Base-by-base conservation (phyloP, 768 basidiomycete genomes). In the Baorangia bicolor region DNA sequence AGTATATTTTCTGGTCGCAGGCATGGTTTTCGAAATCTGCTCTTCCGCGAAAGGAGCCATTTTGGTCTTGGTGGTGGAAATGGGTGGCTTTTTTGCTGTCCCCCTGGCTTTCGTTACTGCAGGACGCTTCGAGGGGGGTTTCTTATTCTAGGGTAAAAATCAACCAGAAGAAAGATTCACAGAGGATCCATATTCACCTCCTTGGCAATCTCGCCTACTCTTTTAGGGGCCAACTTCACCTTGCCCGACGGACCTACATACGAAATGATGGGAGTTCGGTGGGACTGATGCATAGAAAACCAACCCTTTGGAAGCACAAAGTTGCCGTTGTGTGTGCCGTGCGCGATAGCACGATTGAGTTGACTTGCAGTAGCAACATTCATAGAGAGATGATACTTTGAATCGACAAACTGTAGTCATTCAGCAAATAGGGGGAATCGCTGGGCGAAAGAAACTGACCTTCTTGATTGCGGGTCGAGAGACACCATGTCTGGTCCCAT, bases 401-500 rank as follows among this genome's bases (percentile, higher is more conserved):
- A 77, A 61, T 80, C 81, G 53, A 83, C 74, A 70, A 73, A 86
- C 78, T 84, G 70, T 31, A 25, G 28, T 21, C 8, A 33, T 6
- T 58, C 43, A 40, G 49, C 41, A 9, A 20, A 28, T 4, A 8
- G 25, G 5, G 13, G 20, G 2, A 11, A 7, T 35, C 9, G 5
- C 25, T 27, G 33, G 27, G 50, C 10, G 35, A 33, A 35, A 49
- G 3, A 31, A 11, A 8, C 23, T 14, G 8, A 90, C 87, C 81
- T 90, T 91, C 84, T 94, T 95, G 73, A 94, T 87, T 8, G 79
- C 79, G 21, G 77, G 74, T 45, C 93, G 81, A 14, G 91, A 93
- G 37, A 92, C 92, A 56, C 91, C 92, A 51, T 74, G 62, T 44
- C 88, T 84, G 27, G 78, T 75, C 35, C 89, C 87, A 39, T 86